Base-by-base conservation (phyloP, 2,329 filamentous ascomycete genomes). In the Cladosporium sp. region DNA sequence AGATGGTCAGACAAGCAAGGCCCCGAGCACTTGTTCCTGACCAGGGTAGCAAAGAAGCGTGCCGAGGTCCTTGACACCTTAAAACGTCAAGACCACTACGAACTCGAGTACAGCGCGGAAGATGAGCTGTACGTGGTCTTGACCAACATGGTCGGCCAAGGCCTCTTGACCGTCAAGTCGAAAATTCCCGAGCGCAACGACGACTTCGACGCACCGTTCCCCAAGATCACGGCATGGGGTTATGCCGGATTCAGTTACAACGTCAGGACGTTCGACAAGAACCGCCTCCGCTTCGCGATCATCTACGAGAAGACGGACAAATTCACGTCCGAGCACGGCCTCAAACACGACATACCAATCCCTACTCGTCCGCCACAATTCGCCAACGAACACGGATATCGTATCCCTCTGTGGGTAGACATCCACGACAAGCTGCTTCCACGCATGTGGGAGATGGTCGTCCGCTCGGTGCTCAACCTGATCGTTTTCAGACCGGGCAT, bases 161-260 rank as follows among this genome's bases (percentile, higher is more conserved):
- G 86, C 3, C 82, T 85, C 48, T 79, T 92, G 49, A 79, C 74
- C 18, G 73, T 91, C 7, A 77, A 82, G 3, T 80, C 85, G 0
- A 73, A 82, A 1, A 80, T 88, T 48, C 83, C 90, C 5, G 86
- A 86, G 1, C 85, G 90, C 21, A 86, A 91, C 32, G 74, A 82
- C 66, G 75, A 78, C 6, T 75, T 80, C 59, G 73, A 76, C 43
- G 77, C 77, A 3, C 76, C 79, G 0, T 72, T 73, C 14, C 80
- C 80, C 18, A 76, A 76, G 36, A 69, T 83, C 26, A 81, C 78
- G 5, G 87, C 88, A 1, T 89, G 90, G 73, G 90, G 91, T 1
- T 90, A 92, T 71, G 85, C 86, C 62, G 88, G 89, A 8, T 86
- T 86, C 18, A 87, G 90, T 68, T 93, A 93, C 76, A 87, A 91